Percentiles rank a stretch among this genome's conserved stretches.
These are phyloP conservation scores for Paracoccidioides brasiliensis DNA, from an alignment of 2,329 filamentous ascomycete species.

Conservation along the genomic window DNA sequence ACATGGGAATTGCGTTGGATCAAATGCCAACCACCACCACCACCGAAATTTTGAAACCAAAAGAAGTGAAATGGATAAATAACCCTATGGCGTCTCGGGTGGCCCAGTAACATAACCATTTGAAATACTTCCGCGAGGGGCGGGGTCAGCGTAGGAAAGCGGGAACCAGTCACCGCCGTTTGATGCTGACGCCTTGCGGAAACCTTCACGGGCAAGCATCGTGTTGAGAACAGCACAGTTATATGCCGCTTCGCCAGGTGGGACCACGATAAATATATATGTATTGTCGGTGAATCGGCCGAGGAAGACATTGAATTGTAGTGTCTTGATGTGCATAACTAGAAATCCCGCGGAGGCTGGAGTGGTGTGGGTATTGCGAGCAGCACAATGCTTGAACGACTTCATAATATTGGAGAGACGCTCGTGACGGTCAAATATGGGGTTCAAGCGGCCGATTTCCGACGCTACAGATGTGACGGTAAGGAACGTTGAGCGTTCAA, in stretches of 20 bases:
- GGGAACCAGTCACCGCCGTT: conserved; percentile 32
- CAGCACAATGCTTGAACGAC: conserved; percentile 78
- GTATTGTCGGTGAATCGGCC: conserved; percentile 96
- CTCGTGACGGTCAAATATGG: conserved; percentile 85
- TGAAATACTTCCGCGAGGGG: background rate
- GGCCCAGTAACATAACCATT: conserved; percentile 1
- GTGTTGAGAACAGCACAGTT: conserved; percentile 86
- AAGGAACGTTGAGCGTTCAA: conserved; percentile 90
- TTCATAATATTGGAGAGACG: conserved; percentile 96
- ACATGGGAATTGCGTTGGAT: background rate
- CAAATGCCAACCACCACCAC: background rate
- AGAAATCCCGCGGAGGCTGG: conserved; percentile 31
- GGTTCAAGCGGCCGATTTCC: conserved; percentile 61
- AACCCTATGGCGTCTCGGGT: background rate
- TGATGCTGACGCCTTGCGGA: conserved; percentile 47
- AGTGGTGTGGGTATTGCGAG: conserved; percentile 33
- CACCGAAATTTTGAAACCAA: background rate
- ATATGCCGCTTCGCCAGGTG: conserved; percentile 80
- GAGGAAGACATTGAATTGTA: conserved; percentile 82
- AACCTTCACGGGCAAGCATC: conserved; percentile 70
- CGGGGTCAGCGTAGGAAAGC: conserved; percentile 21
- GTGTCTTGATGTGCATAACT: conserved; percentile 38
- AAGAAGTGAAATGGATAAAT: background rate
- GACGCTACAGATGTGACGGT: conserved; percentile 89
- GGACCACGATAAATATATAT: conserved; percentile 83